Base-by-base conservation (phyloP, 495 filamentous ascomycete genomes). In the Amorphotheca resinae region DNA sequence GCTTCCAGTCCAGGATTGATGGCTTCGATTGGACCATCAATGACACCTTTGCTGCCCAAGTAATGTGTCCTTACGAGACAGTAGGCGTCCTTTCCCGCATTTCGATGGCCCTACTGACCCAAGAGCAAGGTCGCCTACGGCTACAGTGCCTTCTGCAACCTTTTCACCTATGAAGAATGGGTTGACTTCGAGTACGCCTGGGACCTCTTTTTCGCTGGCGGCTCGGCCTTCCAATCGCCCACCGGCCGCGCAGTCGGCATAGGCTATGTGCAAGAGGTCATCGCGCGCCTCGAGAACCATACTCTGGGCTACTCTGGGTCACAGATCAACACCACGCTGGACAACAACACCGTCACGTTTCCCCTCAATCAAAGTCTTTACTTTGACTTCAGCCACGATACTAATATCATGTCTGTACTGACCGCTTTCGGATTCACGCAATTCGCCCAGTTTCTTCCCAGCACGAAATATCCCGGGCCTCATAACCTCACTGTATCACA, bases 311-410 rank as follows among this genome's bases (percentile, higher is more conserved):
- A 64, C 14, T 67, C 67, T 1, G 64, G 66, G 8, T 87, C 81
- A 4, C 74, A 69, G 38, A 79, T 76, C 14, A 93, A 94, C 49
- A 62, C 57, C n/a, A 89, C 86, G 1, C 67, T 93, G 0, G 82
- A 89, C 51, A 60, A 51, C 2, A 62, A 70, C 34, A 55, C 62
- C 1, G 50, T 46, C 9, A 83, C 79, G 0, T 94, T 93, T 53
- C 84, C 87, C 0, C 56, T 89, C 7, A 67, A 75, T 34, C 59
- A 66, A 20, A 60, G 28, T 17, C 25, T 57, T 0, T 94, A 86
- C 44, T 84, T 83, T 0, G 87, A 94, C 59, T 91, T 94, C 56
- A 79, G 77, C n/a, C 87, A 94, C 53, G 87, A 94, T 61, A 91
- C 89, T 51, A 76, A 81, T 46, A 82, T 93, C 74, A 73, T 76